phyloP scores from a whole-genome alignment of 169 alveolate genomes.

The Plasmodium falciparum region DNA sequence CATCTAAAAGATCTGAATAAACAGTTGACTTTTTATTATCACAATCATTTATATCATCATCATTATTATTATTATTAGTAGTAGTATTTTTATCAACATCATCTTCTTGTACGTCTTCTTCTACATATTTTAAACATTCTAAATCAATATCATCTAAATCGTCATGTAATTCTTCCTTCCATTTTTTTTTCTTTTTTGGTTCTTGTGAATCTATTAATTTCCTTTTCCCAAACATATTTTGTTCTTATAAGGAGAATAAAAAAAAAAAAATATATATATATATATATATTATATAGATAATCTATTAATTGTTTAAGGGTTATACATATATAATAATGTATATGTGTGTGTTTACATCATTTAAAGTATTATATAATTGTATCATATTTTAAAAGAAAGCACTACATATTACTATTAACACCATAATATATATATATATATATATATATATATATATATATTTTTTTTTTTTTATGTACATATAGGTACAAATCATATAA shows the following conservation, averaged over 20 bases:
- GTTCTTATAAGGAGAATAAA: conserved; percentile 26
- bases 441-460: conserved; percentile 17
- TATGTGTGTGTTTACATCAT: conserved; percentile 3
- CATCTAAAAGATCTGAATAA: conserved; percentile 15
- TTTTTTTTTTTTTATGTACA: too few relatives aligned
- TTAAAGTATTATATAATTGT: background rate
- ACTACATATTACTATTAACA: background rate
- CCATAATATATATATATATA: background rate
- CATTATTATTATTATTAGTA: background rate
- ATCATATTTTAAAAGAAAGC: background rate
- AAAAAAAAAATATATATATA: conserved; percentile 26
- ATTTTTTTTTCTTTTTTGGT: conserved; percentile 67
- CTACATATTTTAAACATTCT: conserved; percentile 51
- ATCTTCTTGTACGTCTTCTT: conserved; percentile 36
- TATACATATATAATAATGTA: background rate
- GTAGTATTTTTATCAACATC: background rate
- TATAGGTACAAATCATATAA: background rate
- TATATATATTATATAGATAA: conserved; percentile 1
- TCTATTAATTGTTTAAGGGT: background rate
- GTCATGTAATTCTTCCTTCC: conserved; percentile 72
- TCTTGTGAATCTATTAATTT: conserved; percentile 28
- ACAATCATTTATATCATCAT: conserved; percentile 5
- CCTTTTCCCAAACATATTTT: conserved; percentile 73
- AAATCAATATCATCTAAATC: conserved; percentile 75
- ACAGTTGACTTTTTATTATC: background rate